Evolutionary conservation across 805 yeast species (phyloP), one percentile per base, ranked within the genome.

Genomic region (Candida jianshihensis): DNA sequence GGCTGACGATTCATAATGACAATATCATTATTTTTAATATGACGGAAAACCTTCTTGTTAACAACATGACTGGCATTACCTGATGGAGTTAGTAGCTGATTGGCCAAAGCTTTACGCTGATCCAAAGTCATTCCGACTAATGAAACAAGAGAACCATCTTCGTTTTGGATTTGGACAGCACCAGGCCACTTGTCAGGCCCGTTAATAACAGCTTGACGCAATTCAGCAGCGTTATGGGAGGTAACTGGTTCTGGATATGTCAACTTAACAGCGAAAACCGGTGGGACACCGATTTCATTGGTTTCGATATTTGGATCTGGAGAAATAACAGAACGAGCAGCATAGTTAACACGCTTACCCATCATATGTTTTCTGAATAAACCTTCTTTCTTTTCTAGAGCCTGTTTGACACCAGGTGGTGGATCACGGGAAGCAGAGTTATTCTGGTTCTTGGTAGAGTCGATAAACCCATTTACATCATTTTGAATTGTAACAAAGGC

Each of bases 111-210:
- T 42, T 88, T 86, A 56, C 99, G 78, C 64, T 92, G 97, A 59
- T 92, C 99, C 27, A 74, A 48, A 9, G 90, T 78, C 96, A 92
- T 87, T 26, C 92, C 92, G 35, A 81, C 71, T 53, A 94, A 70
- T 16, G 95, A 80, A 8, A 84, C 74, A 41, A 87, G 62, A 18
- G 82, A 66, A 14, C 97, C 97, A 61, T 88, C 96, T 66, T 94
- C 99, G 53, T 87, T 85, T 65, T 92, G 97, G 37, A 92, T 80
- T 64, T 86, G 95, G 19, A 81, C 74, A 33, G 99, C 99, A 64
- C 99, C 99, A 11, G 99, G 99, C 98, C 98, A 94, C 50, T 74
- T 77, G 44, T 86, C 89, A 21, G 99, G 97, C 51, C 99, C 99
- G 63, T 94, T 92, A 38, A 89, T 85, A 24, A 94, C 97, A 3